A percentile compares a stretch with the other conserved stretches of the same genome.
phyloP scores from a whole-genome alignment of 306 rosid species.

The Abrus pulchellus region DNA sequence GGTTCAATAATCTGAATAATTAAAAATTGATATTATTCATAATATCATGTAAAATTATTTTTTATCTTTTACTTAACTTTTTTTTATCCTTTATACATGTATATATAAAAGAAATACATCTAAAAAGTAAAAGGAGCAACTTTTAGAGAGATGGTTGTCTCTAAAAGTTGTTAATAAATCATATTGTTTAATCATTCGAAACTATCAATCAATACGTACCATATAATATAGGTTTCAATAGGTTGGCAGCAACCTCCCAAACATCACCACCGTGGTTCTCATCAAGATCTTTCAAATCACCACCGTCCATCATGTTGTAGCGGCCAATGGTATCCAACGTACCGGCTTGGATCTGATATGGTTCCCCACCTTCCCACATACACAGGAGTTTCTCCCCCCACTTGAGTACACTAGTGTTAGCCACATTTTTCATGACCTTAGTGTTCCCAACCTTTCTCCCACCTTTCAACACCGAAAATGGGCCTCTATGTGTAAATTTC shows the following conservation, averaged over 20 bases:
- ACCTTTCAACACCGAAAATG: slow-evolving; percentile 88
- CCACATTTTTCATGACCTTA: slow-evolving; percentile 98
- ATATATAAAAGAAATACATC: too few species aligned
- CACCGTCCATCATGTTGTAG: slow-evolving; percentile 49
- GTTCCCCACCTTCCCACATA: slow-evolving; percentile 97
- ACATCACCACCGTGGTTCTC: slow-evolving; percentile 40
- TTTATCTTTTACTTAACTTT: too few species aligned
- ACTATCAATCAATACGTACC: slow-evolving; percentile 57
- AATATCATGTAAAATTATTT: too few species aligned
- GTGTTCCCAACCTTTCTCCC: slow-evolving; percentile 86
- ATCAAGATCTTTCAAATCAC: slow-evolving; percentile 35
- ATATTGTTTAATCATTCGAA: too few species aligned
- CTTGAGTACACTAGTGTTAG: slow-evolving; percentile 83
- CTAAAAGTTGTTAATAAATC: too few species aligned
- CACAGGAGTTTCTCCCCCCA: slow-evolving; percentile 83
- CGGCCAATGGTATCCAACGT: slow-evolving; percentile 75
- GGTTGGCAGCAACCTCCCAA: slow-evolving; percentile 70
- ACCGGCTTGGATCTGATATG: slow-evolving; percentile 76
- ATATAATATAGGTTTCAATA: slow-evolving; percentile 80
- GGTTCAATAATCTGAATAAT: too few species aligned
- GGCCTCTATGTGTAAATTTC: slow-evolving; percentile 86
- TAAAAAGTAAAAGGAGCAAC: too few species aligned
- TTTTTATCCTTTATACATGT: too few species aligned
- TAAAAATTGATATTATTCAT: too few species aligned
- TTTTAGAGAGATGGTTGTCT: too few species aligned